Evolutionary conservation across 2,329 filamentous ascomycete genomes (phyloP).

Genomic region (Penicillium sp.): DNA sequence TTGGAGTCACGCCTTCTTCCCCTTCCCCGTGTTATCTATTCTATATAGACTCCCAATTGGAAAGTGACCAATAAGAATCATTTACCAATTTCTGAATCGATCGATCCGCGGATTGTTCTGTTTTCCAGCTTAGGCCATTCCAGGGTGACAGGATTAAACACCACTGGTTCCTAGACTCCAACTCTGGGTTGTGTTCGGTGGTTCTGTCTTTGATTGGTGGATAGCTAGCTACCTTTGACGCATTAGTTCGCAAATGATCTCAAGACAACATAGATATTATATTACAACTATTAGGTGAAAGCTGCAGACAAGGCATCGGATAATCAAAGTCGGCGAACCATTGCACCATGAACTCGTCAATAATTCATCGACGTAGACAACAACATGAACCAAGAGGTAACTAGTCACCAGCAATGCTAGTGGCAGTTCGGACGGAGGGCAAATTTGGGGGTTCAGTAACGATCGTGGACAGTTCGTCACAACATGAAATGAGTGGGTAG

Average conservation of each 20-base stretch:
- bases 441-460: constrained; percentile 8
- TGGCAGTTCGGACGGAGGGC: not conserved
- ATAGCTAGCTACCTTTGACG: no score
- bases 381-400: not conserved
- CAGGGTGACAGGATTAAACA: no score
- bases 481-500: constrained; percentile 20
- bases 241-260: no score
- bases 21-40: constrained; percentile 8
- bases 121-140: no score
- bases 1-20: constrained; percentile 21
- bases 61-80: constrained; percentile 16
- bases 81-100: constrained; percentile 6
- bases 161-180: no score
- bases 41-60: constrained; percentile 21
- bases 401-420: no score
- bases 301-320: constrained; percentile 2
- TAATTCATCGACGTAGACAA: constrained; percentile 7
- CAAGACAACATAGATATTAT: constrained; percentile 16
- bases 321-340: constrained; percentile 4
- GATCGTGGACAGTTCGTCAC: constrained; percentile 25
- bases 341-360: constrained; percentile 15
- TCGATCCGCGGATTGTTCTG: constrained; percentile 1
- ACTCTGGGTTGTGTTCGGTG: no score
- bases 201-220: no score
- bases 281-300: constrained; percentile 23